Percentiles rank a stretch among this genome's conserved stretches.
phyloP scores from a whole-genome alignment of 192 early-diverging fungal genomes.

The Lunasporangiospora selenospora region DNA sequence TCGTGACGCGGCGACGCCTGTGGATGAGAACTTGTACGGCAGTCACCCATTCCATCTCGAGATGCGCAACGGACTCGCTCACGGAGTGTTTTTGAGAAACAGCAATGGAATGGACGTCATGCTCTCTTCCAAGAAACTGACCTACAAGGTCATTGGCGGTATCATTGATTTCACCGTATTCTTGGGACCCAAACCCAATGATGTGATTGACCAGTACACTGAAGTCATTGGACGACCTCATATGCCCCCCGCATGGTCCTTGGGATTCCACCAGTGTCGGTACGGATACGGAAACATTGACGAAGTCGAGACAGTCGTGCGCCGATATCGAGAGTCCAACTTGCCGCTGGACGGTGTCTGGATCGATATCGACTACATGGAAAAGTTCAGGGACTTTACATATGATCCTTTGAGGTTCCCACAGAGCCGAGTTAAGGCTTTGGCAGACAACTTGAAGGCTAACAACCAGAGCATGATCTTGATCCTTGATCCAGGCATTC shows the following conservation, averaged over 20 bases:
- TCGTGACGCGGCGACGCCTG: conserved; percentile 50
- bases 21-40: conserved; percentile 67
- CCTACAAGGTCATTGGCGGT: conserved; percentile 72
- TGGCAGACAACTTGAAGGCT: conserved; percentile 53
- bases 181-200: conserved; percentile 54
- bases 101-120: conserved; percentile 76
- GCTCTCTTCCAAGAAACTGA: conserved; percentile 52
- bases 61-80: conserved; percentile 54
- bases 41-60: conserved; percentile 71
- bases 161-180: conserved; percentile 71
- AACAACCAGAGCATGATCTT: conserved; percentile 63
- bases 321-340: conserved; percentile 56
- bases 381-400: conserved; percentile 63
- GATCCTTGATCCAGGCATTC: conserved; percentile 73
- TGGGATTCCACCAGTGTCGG: conserved; percentile 71
- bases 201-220: conserved; percentile 62
- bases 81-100: conserved; percentile 62
- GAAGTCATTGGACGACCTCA: conserved; percentile 68
- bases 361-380: conserved; percentile 82
- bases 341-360: conserved; percentile 70
- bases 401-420: conserved; percentile 65
- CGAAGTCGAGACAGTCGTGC: conserved; percentile 60
- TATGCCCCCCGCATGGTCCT: conserved; percentile 66
- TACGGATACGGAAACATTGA: conserved; percentile 66
- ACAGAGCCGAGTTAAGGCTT: conserved; percentile 49